phyloP scores from a whole-genome alignment of 805 yeast genomes.

The Myxozyma neglecta region DNA sequence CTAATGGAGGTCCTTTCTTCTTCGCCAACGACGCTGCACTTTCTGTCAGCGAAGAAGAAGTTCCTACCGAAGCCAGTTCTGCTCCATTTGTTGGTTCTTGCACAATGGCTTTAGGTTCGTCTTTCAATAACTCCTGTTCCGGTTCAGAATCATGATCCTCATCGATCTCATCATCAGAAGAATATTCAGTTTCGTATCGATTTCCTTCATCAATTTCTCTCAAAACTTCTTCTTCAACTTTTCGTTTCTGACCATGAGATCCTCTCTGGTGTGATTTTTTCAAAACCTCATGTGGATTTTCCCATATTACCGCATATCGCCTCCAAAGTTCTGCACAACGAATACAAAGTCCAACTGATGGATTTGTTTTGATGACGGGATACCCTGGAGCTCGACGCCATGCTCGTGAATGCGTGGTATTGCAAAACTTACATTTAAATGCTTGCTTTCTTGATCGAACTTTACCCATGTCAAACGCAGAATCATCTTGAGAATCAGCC shows the following conservation, averaged over 20 bases:
- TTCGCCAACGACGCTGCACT: background rate
- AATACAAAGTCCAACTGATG: constrained; percentile 65
- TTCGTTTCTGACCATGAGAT: constrained; percentile 58
- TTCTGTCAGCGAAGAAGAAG: background rate
- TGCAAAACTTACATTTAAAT: constrained; percentile 73
- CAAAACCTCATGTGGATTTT: constrained; percentile 66
- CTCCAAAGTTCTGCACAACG: constrained; percentile 93
- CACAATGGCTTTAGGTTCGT: background rate
- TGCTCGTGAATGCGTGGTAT: constrained; percentile 51
- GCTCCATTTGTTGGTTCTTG: background rate
- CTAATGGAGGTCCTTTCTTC: constrained; percentile 4
- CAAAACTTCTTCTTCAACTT: constrained; percentile 59
- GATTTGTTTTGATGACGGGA: constrained; percentile 42
- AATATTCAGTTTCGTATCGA: constrained; percentile 14
- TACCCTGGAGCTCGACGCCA: constrained; percentile 77
- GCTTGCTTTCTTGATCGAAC: constrained; percentile 43
- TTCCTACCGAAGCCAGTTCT: background rate
- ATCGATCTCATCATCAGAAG: background rate
- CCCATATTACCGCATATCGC: constrained; percentile 85
- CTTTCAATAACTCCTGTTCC: constrained; percentile 27
- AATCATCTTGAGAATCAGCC: constrained; percentile 69
- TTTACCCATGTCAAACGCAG: constrained; percentile 62
- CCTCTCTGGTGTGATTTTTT: constrained; percentile 43
- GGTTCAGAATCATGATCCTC: constrained; percentile 12
- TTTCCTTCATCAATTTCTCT: constrained; percentile 46